Conservation (phyloP, 805 yeast genomes). For the Candida nemodendra region DNA sequence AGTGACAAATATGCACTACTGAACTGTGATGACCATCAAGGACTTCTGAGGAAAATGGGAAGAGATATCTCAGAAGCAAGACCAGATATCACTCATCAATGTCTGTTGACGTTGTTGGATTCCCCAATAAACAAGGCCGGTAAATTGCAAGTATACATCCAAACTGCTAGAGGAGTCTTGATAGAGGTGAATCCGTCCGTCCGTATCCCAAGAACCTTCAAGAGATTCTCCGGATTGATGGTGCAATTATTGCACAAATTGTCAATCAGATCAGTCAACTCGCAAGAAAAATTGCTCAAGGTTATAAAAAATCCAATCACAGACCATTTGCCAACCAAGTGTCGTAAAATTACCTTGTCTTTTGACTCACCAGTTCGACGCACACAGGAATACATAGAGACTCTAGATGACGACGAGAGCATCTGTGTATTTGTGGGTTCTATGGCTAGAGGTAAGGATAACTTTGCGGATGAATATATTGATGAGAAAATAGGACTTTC, state of each 20-base stretch:
- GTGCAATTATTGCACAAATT: conserved; percentile 92
- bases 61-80: conserved; percentile 97
- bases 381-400: conserved; percentile 82
- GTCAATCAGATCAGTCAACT: conserved; percentile 90
- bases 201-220: conserved; percentile 96
- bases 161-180: conserved; percentile 91
- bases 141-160: conserved; percentile 91
- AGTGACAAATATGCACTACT: conserved; percentile 91
- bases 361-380: conserved; percentile 87
- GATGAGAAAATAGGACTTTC: conserved; percentile 96
- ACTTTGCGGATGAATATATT: conserved; percentile 93
- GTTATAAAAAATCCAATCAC: conserved; percentile 97
- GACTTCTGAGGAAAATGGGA: conserved; percentile 90
- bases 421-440: conserved; percentile 98
- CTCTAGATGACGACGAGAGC: conserved; percentile 84
- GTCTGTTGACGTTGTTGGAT: conserved; percentile 88
- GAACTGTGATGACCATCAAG: conserved; percentile 98
- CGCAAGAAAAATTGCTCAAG: conserved; percentile 89
- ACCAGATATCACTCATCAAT: conserved; percentile 99
- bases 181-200: conserved; percentile 95
- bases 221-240: conserved; percentile 96
- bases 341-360: conserved; percentile 88
- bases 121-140: conserved; percentile 99
- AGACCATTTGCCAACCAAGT: conserved; percentile 93
- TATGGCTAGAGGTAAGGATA: conserved; percentile 98